A percentile compares a stretch with the other conserved stretches of the same genome.
Conservation (phyloP, 345 rosid genomes). For the Triadica sebifera region DNA sequence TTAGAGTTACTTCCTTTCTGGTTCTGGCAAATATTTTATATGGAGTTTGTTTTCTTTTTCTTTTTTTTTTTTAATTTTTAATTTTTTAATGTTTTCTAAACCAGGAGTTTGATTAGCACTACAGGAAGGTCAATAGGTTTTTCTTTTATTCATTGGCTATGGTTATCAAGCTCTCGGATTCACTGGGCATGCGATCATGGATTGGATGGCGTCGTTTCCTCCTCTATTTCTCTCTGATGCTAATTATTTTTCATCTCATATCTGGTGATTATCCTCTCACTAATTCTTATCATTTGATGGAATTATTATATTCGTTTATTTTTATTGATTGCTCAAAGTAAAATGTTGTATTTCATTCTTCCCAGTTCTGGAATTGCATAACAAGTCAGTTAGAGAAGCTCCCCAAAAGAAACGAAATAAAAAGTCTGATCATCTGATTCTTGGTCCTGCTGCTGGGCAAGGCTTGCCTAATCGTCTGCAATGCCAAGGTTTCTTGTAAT, state of each 20-base stretch:
- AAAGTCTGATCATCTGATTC: slow-evolving; percentile 69
- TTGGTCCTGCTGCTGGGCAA: slow-evolving; percentile 72
- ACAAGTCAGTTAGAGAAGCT: slow-evolving; percentile 24
- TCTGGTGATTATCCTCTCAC: slow-evolving; percentile 35
- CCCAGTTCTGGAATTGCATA: slow-evolving; percentile 49
- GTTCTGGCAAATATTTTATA: no score
- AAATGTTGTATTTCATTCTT: neutral
- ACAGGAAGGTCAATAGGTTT: no score
- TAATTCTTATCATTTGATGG: neutral
- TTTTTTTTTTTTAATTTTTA: no score
- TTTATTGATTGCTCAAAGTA: neutral
- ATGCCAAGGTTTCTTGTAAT: slow-evolving; percentile 53
- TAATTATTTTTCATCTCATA: slow-evolving; percentile 57
- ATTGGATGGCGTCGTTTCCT: slow-evolving; percentile 67
- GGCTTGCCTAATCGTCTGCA: slow-evolving; percentile 81
- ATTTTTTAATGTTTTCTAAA: no score
- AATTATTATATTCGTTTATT: neutral
- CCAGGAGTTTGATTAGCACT: no score
- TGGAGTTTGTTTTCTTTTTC: no score
- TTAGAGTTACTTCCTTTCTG: no score
- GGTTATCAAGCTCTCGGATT: neutral
- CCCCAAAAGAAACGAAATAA: slow-evolving; percentile 28
- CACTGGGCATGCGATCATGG: slow-evolving; percentile 42
- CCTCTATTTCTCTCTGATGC: slow-evolving; percentile 48
- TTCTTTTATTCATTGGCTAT: no score